These are phyloP conservation scores for Dryas octopetala DNA, from an alignment of 306 rosid genomes.

Conservation along the genomic window DNA sequence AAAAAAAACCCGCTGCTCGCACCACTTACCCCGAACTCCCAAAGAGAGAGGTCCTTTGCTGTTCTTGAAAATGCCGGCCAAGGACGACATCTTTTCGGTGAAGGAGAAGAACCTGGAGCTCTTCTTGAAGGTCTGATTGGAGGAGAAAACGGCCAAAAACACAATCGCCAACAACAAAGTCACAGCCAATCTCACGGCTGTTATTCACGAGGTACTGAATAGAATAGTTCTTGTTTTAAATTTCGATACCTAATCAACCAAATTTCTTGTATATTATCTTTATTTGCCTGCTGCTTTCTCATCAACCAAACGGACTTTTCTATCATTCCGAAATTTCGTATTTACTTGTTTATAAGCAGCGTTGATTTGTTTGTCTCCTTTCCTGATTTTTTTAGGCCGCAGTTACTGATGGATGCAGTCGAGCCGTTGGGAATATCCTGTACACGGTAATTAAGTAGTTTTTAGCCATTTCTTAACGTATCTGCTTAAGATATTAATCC, in stretches of 20 bases:
- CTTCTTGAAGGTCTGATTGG: conserved; percentile 68
- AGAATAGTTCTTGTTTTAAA: background rate
- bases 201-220: conserved; percentile 66
- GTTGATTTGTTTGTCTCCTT: background rate
- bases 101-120: conserved; percentile 74
- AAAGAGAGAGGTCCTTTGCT: background rate
- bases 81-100: conserved; percentile 46
- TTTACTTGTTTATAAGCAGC: background rate
- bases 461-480: background rate
- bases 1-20: too few relatives aligned
- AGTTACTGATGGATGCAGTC: conserved; percentile 67
- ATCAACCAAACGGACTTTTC: too few relatives aligned
- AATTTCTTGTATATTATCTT: background rate
- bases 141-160: conserved; percentile 84
- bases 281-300: background rate
- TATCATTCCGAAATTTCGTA: background rate
- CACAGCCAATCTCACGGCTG: conserved; percentile 76
- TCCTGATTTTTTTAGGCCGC: conserved; percentile 50
- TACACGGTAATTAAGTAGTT: conserved; percentile 51
- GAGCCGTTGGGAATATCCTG: conserved; percentile 76
- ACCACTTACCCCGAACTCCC: background rate
- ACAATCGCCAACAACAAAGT: conserved; percentile 87
- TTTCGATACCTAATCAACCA: background rate
- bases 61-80: conserved; percentile 45
- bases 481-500: background rate